Percentiles rank a stretch among this genome's conserved stretches.
These are phyloP conservation scores for Yamadazyma dushanensis DNA, from an alignment of 1,139 yeast genomes.

Conservation along the genomic window DNA sequence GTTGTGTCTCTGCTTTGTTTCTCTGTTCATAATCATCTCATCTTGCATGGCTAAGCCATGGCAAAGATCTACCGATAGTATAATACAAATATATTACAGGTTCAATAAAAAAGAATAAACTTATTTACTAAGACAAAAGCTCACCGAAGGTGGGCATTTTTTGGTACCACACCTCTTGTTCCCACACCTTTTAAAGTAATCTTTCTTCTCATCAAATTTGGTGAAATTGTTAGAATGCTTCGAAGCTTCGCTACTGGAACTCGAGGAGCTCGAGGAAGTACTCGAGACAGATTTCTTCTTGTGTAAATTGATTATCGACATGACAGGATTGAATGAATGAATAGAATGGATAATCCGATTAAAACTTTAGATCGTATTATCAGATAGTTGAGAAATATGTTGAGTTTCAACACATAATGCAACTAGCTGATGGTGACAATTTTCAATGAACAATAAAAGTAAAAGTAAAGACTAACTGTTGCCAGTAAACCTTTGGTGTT, in stretches of 20 bases:
- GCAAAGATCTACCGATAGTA: too few species aligned
- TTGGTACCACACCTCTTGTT: slow-evolving; percentile 16
- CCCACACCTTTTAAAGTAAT: slow-evolving; percentile 42
- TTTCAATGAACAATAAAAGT: slow-evolving; percentile 1
- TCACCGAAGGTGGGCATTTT: slow-evolving; percentile 32
- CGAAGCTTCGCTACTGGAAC: slow-evolving; percentile 8
- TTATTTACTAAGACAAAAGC: slow-evolving; percentile 42
- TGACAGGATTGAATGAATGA: slow-evolving; percentile 2
- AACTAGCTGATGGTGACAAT: neutral
- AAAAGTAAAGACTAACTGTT: neutral
- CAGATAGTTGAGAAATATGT: neutral
- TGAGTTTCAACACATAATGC: neutral
- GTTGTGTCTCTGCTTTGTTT: too few species aligned
- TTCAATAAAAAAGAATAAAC: slow-evolving; percentile 5
- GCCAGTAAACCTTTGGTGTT: slow-evolving; percentile 1
- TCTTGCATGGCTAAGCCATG: too few species aligned
- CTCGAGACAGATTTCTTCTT: slow-evolving; percentile 19
- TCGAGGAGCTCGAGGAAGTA: slow-evolving; percentile 14
- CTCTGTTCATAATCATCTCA: too few species aligned
- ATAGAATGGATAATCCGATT: neutral
- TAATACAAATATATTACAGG: slow-evolving; percentile 18
- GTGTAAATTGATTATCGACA: slow-evolving; percentile 16
- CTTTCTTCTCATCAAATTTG: slow-evolving; percentile 45
- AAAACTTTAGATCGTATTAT: neutral
- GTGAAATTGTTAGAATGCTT: slow-evolving; percentile 17